Conservation (phyloP, 2,329 filamentous ascomycete genomes). For the Alternaria sp. region DNA sequence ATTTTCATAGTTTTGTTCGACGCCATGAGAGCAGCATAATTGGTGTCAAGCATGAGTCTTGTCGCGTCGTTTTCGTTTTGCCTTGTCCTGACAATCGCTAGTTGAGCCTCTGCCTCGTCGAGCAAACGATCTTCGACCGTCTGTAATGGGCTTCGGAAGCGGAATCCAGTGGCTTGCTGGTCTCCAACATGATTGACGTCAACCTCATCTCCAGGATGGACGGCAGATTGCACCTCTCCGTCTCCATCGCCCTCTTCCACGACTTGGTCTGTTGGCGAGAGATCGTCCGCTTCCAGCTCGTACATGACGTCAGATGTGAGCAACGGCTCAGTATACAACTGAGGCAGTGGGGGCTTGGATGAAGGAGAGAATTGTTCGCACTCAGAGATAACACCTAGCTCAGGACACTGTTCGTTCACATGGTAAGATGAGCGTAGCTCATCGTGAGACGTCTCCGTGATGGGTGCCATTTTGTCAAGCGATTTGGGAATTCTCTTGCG, state of each 20-base stretch:
- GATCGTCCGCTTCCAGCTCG: constrained; percentile 20
- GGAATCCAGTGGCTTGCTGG: constrained; percentile 7
- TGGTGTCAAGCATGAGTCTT: constrained; percentile 20
- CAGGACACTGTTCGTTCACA: constrained; percentile 19
- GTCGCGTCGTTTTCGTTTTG: constrained; percentile 13
- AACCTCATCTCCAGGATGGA: constrained; percentile 15
- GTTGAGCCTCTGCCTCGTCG: constrained; percentile 23
- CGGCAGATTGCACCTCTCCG: neutral
- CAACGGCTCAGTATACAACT: constrained; percentile 5
- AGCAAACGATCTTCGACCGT: constrained; percentile 33
- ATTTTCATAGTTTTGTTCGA: constrained; percentile 25
- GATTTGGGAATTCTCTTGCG: constrained; percentile 26
- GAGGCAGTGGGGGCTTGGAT: constrained; percentile 2
- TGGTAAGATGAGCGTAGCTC: constrained; percentile 20
- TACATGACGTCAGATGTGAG: constrained; percentile 4
- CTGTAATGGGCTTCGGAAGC: constrained; percentile 33
- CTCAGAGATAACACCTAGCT: constrained; percentile 31
- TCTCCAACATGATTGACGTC: neutral
- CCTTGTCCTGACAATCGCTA: constrained; percentile 8
- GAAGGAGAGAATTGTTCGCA: constrained; percentile 18
- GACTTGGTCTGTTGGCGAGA: constrained; percentile 20
- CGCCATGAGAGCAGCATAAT: constrained; percentile 13
- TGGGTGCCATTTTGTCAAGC: constrained; percentile 35
- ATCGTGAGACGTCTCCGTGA: constrained; percentile 36
- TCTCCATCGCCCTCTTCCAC: constrained; percentile 1